Evolutionary conservation across 495 filamentous ascomycete genomes (phyloP).

Genomic region (Endocarpon pusillum): DNA sequence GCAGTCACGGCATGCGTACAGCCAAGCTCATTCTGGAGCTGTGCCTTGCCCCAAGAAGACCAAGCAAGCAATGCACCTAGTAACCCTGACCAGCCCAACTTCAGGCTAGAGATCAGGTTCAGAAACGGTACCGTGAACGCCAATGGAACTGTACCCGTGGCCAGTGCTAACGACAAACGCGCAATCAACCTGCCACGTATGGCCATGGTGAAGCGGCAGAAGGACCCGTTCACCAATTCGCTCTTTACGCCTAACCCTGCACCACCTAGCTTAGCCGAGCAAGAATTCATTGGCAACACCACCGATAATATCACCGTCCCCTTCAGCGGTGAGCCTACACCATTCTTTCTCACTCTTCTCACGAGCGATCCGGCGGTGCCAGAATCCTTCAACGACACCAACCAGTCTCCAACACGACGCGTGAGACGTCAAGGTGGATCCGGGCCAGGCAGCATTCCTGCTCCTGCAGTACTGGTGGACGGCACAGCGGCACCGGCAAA

Average conservation of each 20-base stretch:
- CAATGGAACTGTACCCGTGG: constrained; percentile 18
- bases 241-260: constrained; percentile 40
- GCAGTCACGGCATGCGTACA: constrained; percentile 46
- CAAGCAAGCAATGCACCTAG: constrained; percentile 43
- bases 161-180: constrained; percentile 13
- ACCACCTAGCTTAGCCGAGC: constrained; percentile 49
- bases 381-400: constrained; percentile 10
- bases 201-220: neutral
- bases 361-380: constrained; percentile 9
- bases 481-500: constrained; percentile 54
- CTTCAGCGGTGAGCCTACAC: constrained; percentile 33
- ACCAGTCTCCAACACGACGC: neutral
- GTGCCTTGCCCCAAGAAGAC: constrained; percentile 58
- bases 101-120: constrained; percentile 63
- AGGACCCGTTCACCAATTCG: constrained; percentile 10
- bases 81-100: constrained; percentile 49
- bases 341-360: constrained; percentile 32
- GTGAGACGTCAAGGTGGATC: constrained; percentile 11
- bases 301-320: constrained; percentile 53
- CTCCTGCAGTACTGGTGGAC: constrained; percentile 18
- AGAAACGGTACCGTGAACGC: constrained; percentile 49
- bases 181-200: constrained; percentile 4
- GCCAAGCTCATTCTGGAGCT: constrained; percentile 64
- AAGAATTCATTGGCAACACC: constrained; percentile 64
- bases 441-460: constrained; percentile 39